These are phyloP conservation scores for Daldinia childiae DNA, from an alignment of 495 filamentous ascomycete genomes.

Conservation along the genomic window DNA sequence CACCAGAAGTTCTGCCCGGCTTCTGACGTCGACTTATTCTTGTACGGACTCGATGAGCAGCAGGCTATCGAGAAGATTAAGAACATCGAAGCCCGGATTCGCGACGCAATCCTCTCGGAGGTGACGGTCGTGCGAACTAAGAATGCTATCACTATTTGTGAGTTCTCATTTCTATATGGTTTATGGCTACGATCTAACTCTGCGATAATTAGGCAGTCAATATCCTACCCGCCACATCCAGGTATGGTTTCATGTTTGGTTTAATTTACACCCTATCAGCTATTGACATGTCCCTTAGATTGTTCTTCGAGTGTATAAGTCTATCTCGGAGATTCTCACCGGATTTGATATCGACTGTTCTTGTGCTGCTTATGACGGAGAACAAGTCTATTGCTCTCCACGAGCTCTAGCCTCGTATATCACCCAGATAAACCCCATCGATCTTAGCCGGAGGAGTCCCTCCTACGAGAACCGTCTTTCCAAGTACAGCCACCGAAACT, in stretches of 20 bases:
- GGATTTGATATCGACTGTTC: slow-evolving; percentile 89
- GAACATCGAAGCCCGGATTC: slow-evolving; percentile 74
- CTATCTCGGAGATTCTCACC: slow-evolving; percentile 80
- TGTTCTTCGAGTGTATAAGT: slow-evolving; percentile 84
- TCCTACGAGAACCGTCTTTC: slow-evolving; percentile 89
- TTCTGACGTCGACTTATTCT: slow-evolving; percentile 85
- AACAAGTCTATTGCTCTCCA: slow-evolving; percentile 76
- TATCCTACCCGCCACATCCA: slow-evolving; percentile 83
- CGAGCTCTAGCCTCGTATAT: slow-evolving; percentile 77
- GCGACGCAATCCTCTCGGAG: slow-evolving; percentile 77
- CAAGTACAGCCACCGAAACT: slow-evolving; percentile 84
- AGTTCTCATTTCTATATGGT: background rate
- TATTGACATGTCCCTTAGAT: slow-evolving; percentile 61
- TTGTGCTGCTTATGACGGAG: slow-evolving; percentile 80
- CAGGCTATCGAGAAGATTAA: slow-evolving; percentile 83
- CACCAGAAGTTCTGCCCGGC: slow-evolving; percentile 80
- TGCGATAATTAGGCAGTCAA: slow-evolving; percentile 63
- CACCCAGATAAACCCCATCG: slow-evolving; percentile 81
- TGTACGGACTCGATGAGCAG: slow-evolving; percentile 78
- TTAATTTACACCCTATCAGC: background rate
- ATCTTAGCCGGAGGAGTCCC: slow-evolving; percentile 79
- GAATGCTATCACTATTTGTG: slow-evolving; percentile 80
- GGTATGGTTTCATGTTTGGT: slow-evolving; percentile 36
- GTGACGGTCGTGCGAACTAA: slow-evolving; percentile 81
- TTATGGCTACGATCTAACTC: background rate